These are phyloP conservation scores for Ceratocystis alfenasii DNA, from an alignment of 2,329 filamentous ascomycete genomes.

Conservation along the genomic window DNA sequence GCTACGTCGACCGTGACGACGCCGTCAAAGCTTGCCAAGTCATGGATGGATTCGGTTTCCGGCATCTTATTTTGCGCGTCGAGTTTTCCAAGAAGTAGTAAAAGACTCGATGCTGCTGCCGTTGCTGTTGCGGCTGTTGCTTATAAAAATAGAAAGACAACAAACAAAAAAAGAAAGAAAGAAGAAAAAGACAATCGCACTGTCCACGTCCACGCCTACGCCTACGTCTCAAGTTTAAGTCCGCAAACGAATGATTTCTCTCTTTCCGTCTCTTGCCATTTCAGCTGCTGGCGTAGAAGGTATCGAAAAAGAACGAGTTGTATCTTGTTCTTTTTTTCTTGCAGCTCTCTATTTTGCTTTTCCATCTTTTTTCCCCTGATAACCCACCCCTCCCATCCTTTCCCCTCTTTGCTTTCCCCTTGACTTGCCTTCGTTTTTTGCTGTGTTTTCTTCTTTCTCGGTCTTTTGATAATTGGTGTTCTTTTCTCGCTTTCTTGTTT, in stretches of 20 bases:
- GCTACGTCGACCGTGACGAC: slow-evolving; percentile 79
- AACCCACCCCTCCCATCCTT: neutral
- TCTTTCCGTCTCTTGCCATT: neutral
- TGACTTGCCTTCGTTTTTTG: neutral
- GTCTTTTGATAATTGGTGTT: slow-evolving; percentile 2
- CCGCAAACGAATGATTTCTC: no score
- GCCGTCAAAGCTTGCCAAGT: slow-evolving; percentile 88
- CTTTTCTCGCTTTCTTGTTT: slow-evolving; percentile 5
- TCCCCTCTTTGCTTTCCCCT: neutral
- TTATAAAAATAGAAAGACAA: slow-evolving; percentile 1
- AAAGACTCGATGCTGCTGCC: neutral
- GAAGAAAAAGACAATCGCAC: neutral
- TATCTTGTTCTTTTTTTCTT: neutral
- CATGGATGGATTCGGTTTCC: slow-evolving; percentile 92
- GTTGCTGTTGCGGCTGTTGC: neutral
- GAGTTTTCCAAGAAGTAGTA: slow-evolving; percentile 63
- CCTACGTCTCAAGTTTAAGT: no score
- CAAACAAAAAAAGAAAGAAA: slow-evolving; percentile 5
- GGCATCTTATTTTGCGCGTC: slow-evolving; percentile 74
- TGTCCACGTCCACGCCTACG: neutral
- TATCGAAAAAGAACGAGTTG: neutral
- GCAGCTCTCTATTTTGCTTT: neutral
- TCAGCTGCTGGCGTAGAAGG: neutral
- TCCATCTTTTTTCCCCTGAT: neutral
- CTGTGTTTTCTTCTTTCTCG: neutral